Evolutionary conservation across 202 grass and related monocot genomes (phyloP).

Genomic region (Setaria italica): DNA sequence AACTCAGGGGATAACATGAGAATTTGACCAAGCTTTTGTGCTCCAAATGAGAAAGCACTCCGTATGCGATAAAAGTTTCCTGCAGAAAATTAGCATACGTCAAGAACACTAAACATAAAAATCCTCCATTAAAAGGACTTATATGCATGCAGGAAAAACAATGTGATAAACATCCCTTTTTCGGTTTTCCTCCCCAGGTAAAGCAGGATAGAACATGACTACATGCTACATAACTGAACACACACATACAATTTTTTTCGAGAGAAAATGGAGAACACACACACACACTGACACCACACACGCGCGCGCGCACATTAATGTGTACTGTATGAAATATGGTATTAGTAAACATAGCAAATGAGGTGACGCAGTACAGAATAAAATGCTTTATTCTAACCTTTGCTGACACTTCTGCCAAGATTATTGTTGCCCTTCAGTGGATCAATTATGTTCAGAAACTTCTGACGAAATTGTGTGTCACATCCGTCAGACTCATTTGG

Average conservation of each 20-base stretch:
- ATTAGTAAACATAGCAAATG: background rate
- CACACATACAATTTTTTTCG: background rate
- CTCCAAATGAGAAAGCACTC: slow-evolving; percentile 75
- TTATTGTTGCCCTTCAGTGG: slow-evolving; percentile 83
- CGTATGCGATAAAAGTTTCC: slow-evolving; percentile 68
- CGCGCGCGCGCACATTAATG: background rate
- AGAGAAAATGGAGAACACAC: background rate
- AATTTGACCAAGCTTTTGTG: slow-evolving; percentile 72
- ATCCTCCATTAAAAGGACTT: slow-evolving; percentile 6
- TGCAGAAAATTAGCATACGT: slow-evolving; percentile 43
- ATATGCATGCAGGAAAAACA: background rate
- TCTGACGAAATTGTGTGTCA: slow-evolving; percentile 48
- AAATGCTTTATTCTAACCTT: slow-evolving; percentile 56
- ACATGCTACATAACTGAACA: slow-evolving; percentile 6
- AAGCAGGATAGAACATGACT: background rate
- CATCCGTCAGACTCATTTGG: slow-evolving; percentile 27
- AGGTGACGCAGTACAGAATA: background rate
- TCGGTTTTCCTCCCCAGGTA: background rate
- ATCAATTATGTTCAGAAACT: slow-evolving; percentile 83
- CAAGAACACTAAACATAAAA: slow-evolving; percentile 3
- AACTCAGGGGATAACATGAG: slow-evolving; percentile 57
- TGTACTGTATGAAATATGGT: background rate
- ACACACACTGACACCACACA: background rate
- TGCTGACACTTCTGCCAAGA: slow-evolving; percentile 85
- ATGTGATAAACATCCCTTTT: slow-evolving; percentile 6